A percentile compares a stretch with the other conserved stretches of the same genome.
phyloP scores from a whole-genome alignment of 306 rosid species.

The Aeschynomene evenia region DNA sequence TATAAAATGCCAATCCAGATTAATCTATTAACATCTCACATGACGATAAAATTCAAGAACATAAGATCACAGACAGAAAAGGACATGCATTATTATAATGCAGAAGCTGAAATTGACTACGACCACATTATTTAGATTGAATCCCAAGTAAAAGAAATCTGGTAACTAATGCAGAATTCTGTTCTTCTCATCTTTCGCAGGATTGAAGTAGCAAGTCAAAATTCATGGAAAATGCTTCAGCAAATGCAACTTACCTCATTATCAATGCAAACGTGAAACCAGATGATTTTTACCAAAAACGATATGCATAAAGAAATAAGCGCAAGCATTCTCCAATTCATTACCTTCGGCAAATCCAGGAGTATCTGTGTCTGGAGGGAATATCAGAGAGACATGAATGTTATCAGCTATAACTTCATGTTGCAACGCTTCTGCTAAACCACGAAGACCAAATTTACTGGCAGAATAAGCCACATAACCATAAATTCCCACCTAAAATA shows the following conservation, averaged over 20 bases:
- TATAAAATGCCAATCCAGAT: conserved; percentile 6
- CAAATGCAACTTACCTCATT: background rate
- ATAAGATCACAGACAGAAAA: background rate
- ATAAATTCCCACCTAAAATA: conserved; percentile 76
- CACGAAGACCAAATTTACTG: conserved; percentile 86
- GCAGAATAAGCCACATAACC: conserved; percentile 92
- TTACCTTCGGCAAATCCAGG: conserved; percentile 81
- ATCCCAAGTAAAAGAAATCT: background rate
- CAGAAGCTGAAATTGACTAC: background rate
- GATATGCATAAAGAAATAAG: conserved; percentile 1
- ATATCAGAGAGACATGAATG: conserved; percentile 77
- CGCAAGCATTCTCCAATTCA: background rate
- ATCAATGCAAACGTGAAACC: background rate
- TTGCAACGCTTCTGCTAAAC: conserved; percentile 86
- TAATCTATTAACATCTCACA: conserved; percentile 1
- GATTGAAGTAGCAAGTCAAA: conserved; percentile 13
- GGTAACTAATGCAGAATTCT: conserved; percentile 6
- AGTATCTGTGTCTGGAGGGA: conserved; percentile 93
- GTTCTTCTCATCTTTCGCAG: background rate
- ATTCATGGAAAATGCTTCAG: background rate
- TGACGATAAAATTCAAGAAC: background rate
- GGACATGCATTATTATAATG: background rate
- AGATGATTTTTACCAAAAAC: background rate
- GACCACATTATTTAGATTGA: background rate
- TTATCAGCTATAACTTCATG: conserved; percentile 80